Evolutionary conservation across 139 green algal genomes (phyloP), one percentile per base, ranked within the genome.

Genomic region (Zygnema cylindricum): DNA sequence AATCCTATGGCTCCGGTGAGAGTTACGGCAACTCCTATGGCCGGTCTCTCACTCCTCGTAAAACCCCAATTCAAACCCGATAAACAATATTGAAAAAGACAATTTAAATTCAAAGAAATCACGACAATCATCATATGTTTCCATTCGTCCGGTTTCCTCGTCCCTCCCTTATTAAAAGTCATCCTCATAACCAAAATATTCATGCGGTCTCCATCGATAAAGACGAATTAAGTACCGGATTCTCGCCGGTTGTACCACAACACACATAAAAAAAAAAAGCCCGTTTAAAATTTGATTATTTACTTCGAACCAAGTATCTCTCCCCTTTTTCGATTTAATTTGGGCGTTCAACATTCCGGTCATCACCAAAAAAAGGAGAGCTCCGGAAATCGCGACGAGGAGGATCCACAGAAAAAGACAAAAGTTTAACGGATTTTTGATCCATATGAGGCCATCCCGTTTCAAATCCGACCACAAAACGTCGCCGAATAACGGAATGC

Each of bases 41-140:
- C 73, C 16, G 85, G 85, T 30, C 85, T 69, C 11, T 73, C 42
- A 2, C 71, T 33, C 39, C 39, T 40, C n/a, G 85, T n/a, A 55
- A 43, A 89, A 38, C 36, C 25, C 71, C 77, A 85, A 77, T 86
- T 84, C 23, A 89, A 22, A 39, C 38, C 85, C 54, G 85, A 69
- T 16, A 89, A 49, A 39, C 38, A 55, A 35, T 89, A 89, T 71
- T 86, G 77, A n/a, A 54, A 86, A 25, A 36, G 38, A 63, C 85
- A 89, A 41, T 86, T 89, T 1, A 89, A 41, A 22, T 89, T 41
- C 42, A 89, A 77, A 41, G 30, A 69, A n/a, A 89, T 77, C 22
- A 85, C 71, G 35, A 89, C 85, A 33, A 89, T 25, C n/a, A 42
- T 16, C 85, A 89, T 89, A 77, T 89, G 85, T 30, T 86, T 85